Conservation (phyloP, 1,284 basidiomycete genomes). For the Austroboletus niveus region DNA sequence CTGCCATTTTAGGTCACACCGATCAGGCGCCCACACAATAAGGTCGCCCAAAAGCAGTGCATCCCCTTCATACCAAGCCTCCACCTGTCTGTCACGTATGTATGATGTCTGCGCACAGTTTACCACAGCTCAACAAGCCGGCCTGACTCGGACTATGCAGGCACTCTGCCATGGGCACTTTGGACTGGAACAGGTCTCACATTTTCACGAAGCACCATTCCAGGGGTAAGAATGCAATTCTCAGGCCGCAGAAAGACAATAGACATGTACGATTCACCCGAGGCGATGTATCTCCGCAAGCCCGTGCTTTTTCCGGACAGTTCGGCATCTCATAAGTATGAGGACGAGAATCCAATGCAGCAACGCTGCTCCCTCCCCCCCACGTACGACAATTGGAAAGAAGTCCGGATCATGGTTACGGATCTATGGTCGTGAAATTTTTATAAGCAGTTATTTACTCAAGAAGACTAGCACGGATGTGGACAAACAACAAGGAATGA, state of each 20-base stretch:
- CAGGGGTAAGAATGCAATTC: neutral
- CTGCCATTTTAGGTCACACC: slow-evolving; percentile 19
- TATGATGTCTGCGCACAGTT: too few relatives aligned
- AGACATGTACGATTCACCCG: neutral
- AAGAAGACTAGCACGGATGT: too few relatives aligned
- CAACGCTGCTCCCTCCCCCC: neutral
- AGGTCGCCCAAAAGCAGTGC: neutral
- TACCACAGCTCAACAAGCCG: too few relatives aligned
- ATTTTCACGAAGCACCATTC: neutral
- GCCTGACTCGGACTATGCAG: neutral
- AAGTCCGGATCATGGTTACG: neutral
- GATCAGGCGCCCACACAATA: neutral
- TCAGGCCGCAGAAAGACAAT: slow-evolving; percentile 9
- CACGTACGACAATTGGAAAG: neutral
- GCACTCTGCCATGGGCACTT: neutral
- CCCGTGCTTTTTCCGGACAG: neutral
- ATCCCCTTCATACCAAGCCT: too few relatives aligned
- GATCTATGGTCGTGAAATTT: too few relatives aligned
- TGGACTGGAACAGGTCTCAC: neutral
- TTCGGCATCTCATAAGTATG: neutral
- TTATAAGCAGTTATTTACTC: too few relatives aligned
- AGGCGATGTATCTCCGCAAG: neutral
- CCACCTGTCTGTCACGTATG: too few relatives aligned
- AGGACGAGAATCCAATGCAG: neutral
- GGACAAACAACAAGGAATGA: too few relatives aligned